A percentile compares a stretch with the other conserved stretches of the same genome.
Conservation (phyloP, 306 rosid species). For the Gynostemma pentaphyllum region DNA sequence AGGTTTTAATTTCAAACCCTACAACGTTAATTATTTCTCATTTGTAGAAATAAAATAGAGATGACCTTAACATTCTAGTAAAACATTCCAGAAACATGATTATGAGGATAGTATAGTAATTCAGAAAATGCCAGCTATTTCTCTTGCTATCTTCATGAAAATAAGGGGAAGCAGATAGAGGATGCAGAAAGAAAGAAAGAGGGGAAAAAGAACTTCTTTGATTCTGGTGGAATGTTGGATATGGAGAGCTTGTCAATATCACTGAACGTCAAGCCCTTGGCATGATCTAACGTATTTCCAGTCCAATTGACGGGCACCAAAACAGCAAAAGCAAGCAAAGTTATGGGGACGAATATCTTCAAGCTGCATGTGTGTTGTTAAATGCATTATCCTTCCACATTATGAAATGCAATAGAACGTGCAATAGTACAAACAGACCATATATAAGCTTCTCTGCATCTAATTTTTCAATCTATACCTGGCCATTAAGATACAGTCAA, state of each 20-base stretch:
- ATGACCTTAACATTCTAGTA: not conserved
- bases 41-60: not conserved
- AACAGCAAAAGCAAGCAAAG: constrained; percentile 43
- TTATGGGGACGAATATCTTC: constrained; percentile 60
- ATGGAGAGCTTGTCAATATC: constrained; percentile 74
- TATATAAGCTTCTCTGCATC: not conserved
- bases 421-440: not conserved
- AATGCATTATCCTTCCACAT: constrained; percentile 8
- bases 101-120: not conserved
- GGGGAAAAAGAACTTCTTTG: constrained; percentile 33
- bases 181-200: not conserved
- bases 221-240: constrained; percentile 69
- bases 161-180: not conserved
- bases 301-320: constrained; percentile 81
- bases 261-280: constrained; percentile 40
- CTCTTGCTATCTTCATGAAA: not conserved
- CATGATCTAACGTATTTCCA: constrained; percentile 36
- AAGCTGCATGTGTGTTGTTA: constrained; percentile 31
- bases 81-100: not conserved
- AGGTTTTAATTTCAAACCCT: too few relatives aligned
- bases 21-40: too few relatives aligned
- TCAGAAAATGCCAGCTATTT: not conserved
- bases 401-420: not conserved
- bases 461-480: not conserved
- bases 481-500: not conserved